phyloP scores from a whole-genome alignment of 2,329 filamentous ascomycete species.

The Penicillium sp. region DNA sequence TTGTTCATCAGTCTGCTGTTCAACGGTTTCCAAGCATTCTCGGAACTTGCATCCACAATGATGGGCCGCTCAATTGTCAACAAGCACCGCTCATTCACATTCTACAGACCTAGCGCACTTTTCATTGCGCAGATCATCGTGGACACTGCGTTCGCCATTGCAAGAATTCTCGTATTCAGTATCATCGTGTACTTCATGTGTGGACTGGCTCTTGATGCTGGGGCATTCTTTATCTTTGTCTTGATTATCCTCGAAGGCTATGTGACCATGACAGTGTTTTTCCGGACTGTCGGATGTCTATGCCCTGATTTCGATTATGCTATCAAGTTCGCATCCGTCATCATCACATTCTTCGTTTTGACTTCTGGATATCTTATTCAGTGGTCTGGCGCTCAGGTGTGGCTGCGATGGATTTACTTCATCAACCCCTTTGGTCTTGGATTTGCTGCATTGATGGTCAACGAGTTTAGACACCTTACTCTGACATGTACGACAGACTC shows the following conservation, averaged over 20 bases:
- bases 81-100: conserved; percentile 80
- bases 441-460: conserved; percentile 79
- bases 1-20: conserved; percentile 78
- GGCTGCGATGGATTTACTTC: conserved; percentile 79
- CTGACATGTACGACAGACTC: conserved; percentile 68
- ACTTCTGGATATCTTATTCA: conserved; percentile 84
- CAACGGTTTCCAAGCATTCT: conserved; percentile 84
- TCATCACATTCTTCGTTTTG: conserved; percentile 78
- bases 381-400: conserved; percentile 70
- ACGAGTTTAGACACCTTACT: conserved; percentile 72
- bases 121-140: conserved; percentile 83
- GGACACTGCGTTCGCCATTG: conserved; percentile 69
- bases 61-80: conserved; percentile 73
- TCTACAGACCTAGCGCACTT: conserved; percentile 76
- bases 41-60: conserved; percentile 74
- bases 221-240: conserved; percentile 76
- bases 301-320: conserved; percentile 83
- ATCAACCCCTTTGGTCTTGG: conserved; percentile 72
- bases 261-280: conserved; percentile 73
- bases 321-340: conserved; percentile 74
- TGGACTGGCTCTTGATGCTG: conserved; percentile 65
- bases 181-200: conserved; percentile 81
- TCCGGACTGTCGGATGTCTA: conserved; percentile 70
- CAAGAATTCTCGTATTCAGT: conserved; percentile 69
- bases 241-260: conserved; percentile 68